These are phyloP conservation scores for Scopulariopsis brevicaulis DNA, from an alignment of 2,329 filamentous ascomycete genomes.

Conservation along the genomic window DNA sequence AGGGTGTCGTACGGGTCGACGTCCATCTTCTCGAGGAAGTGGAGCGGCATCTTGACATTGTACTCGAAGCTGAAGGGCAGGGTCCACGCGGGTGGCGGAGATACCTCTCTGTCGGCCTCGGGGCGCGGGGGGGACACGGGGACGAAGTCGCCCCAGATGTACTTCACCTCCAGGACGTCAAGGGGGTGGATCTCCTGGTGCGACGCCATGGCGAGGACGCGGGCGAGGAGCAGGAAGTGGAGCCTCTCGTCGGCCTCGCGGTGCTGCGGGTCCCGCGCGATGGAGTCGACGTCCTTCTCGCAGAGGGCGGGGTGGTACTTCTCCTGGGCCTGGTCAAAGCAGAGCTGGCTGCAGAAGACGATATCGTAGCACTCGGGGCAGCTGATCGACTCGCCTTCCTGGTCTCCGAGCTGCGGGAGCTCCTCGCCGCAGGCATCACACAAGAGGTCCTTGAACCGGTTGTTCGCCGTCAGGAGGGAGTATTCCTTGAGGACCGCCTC, in stretches of 20 bases:
- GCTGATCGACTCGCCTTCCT: conserved; percentile 33
- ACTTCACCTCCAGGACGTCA: conserved; percentile 52
- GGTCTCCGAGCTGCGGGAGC: conserved; percentile 45
- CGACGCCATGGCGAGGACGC: conserved; percentile 49
- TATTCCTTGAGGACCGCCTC: conserved; percentile 72
- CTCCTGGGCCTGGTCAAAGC: conserved; percentile 43
- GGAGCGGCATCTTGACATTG: conserved; percentile 63
- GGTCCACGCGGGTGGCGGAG: conserved; percentile 49
- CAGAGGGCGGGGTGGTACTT: conserved; percentile 55
- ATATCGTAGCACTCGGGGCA: conserved; percentile 54
- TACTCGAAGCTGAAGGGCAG: conserved; percentile 69
- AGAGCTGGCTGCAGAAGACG: conserved; percentile 53
- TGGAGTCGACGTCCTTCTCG: conserved; percentile 53
- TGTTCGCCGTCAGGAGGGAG: conserved; percentile 80
- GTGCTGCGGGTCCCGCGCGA: conserved; percentile 52
- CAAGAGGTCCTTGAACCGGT: conserved; percentile 72
- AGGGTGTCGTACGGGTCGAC: conserved; percentile 58
- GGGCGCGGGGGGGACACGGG: conserved; percentile 19
- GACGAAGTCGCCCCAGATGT: conserved; percentile 60
- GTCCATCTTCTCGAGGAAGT: conserved; percentile 76
- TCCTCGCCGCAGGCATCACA: conserved; percentile 82
- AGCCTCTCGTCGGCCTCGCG: conserved; percentile 48
- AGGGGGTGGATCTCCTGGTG: conserved; percentile 52
- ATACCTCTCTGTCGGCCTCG: background rate
- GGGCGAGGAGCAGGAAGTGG: conserved; percentile 50